Base-by-base conservation (phyloP, 257 asterid genomes). In the Osmanthus fragrans region DNA sequence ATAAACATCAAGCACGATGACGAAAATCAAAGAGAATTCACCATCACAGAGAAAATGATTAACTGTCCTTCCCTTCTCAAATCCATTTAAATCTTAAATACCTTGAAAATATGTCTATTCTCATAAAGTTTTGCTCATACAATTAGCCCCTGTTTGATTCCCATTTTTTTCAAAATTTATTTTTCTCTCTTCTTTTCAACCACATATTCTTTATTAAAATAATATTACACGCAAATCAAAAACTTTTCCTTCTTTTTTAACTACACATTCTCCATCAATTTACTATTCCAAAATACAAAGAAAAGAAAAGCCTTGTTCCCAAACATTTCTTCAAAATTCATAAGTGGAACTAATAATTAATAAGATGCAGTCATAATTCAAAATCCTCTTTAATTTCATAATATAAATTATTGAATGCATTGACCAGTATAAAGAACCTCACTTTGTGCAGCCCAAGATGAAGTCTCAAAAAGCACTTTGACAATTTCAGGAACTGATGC, bases 391-490 rank as follows among this genome's bases (percentile, higher is more conserved):
- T n/a, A 21, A 15, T 7, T 21, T 21, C 66, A 8, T 25, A 63
- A 11, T 11, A 25, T 63, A 27, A 63, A 63, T 3, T 8, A 25
- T 63, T 27, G 19, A 63, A 63, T 63, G 69, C 64, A 47, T 29
- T 64, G 70, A 74, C 76, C 64, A 72, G 65, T 49, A 27, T 4
- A 58, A 37, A 75, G 58, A 32, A 72, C 23, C 63, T 78, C 81
- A 95, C 99, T 94, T 80, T 89, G 89, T 23, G 76, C 89, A 68
- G 88, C 84, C 97, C 97, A 95, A 54, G 96, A 85, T 68, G 97
- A 91, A 81, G 96, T 88, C 76, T 95, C 99, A 86, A 93, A 95
- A 73, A 95, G 88, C 5, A 93, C 98, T 87, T 95, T 93, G 85
- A 82, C 86, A 76, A 95, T 93, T 80, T 95, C 97, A 84, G 94